Evolutionary conservation across 108 stramenopile species (phyloP), one percentile per base, ranked within the genome.

Genomic region (Nitzschia sp.): DNA sequence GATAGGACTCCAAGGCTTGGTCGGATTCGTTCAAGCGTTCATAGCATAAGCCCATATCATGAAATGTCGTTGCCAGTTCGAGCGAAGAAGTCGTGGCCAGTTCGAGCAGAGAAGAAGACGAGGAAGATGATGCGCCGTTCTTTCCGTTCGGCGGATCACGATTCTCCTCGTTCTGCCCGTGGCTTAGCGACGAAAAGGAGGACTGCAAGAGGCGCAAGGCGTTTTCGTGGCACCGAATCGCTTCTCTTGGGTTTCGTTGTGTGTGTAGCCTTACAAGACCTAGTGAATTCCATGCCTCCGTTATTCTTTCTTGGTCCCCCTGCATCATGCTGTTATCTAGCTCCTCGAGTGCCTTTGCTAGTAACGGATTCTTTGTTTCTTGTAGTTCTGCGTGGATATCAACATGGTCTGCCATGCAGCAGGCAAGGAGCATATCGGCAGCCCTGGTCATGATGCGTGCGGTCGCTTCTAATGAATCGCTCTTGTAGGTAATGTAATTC

Each of bases 211-310:
- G 72, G 0, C 34, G 30, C 4, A 77, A 44, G 1, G 76, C 69
- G 11, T 56, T 44, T 2, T 59, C 46, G 8, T 71, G 70, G 47
- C 76, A 77, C 38, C 53, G 35, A 8, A 63, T 25, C 33, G 76
- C 76, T 22, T 45, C 65, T 11, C 31, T 11, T 6, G 69, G 58
- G 50, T 71, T 46, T 15, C 23, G 63, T 68, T 69, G 62, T 21
- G 72, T 71, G 58, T 77, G 76, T 15, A 71, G 46, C 1, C 76
- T 69, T 21, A 77, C 71, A 26, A 77, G 31, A 5, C 76, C 76
- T 3, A 77, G 53, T 1, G 69, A 45, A 57, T 71, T 77, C 69
- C 69, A 71, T 2, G 69, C 48, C 27, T 70, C 63, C 11, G 46
- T 52, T 2, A 73, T 54, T 23, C 30, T 17, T 47, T 5, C 1